Evolutionary conservation across 2,329 filamentous ascomycete genomes (phyloP), one percentile per base, ranked within the genome.

Genomic region (Hymenoscyphus fructigenus): DNA sequence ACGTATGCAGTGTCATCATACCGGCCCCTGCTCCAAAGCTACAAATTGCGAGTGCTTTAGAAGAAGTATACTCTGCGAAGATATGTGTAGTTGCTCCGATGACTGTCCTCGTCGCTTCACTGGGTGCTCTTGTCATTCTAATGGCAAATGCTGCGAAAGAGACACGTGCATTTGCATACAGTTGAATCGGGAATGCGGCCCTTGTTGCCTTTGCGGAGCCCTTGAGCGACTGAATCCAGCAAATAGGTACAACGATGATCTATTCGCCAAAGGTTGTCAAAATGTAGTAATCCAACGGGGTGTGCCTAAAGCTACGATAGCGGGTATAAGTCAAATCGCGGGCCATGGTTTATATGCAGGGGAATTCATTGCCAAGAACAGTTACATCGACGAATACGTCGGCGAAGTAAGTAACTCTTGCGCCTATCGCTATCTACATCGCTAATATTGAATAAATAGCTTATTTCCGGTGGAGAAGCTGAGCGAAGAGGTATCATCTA

Each of bases 311-410:
- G 82, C 84, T 3, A 85, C 92, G 0, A 77, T 91, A 2, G 79
- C 93, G 5, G 92, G 91, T 2, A 82, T 88, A 62, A 93, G 90
- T 57, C 85, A 87, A 66, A 84, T 93, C 14, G 82, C 85, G 61
- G 83, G 82, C 2, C 86, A 89, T 62, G 91, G 91, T 0, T 92
- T 92, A 68, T 94, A 90, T 73, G 83, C 88, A 1, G 88, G 63
- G 2, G 74, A 75, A 58, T 56, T 70, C 1, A 69, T 72, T 7
- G 64, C 64, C 28, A 73, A 84, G 66, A 86, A 88, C 61, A 88
- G 91, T n/a, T 94, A 91, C 69, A 82, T 95, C 20, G 89, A 91
- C 36, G 92, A 95, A 75, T 95, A 95, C 75, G 87, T 87, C 1
- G 92, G 92, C 57, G 92, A 95, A 75, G 81, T 92, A 61, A 61